Evolutionary conservation across 345 rosid genomes (phyloP).

Genomic region (Citrus inodora): DNA sequence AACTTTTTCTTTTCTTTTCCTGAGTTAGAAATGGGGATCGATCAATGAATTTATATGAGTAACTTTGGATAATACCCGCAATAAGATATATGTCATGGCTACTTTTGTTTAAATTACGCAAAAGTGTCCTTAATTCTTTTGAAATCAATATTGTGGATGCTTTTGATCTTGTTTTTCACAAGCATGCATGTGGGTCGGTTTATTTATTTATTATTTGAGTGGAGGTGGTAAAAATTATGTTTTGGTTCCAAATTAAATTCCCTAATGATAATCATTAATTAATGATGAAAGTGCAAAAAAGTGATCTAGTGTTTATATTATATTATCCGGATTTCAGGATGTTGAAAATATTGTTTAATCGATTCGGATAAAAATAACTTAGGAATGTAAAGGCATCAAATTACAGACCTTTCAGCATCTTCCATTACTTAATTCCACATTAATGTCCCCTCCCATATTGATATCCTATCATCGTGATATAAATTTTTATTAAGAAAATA

Average conservation of each 20-base stretch:
- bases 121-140: background rate
- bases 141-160: background rate
- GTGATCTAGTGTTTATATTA: background rate
- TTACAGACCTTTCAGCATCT: background rate
- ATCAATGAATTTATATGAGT: background rate
- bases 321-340: too few species aligned
- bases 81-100: background rate
- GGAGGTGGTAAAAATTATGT: background rate
- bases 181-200: background rate
- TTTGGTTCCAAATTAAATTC: background rate
- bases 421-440: background rate
- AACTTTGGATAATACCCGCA: too few species aligned
- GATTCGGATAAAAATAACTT: background rate
- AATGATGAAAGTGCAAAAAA: background rate
- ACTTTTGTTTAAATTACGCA: background rate
- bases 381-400: background rate
- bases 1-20: background rate
- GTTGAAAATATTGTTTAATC: too few species aligned
- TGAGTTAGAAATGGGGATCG: background rate
- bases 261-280: background rate
- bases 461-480: background rate
- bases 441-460: background rate
- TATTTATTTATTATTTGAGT: background rate
- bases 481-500: background rate
- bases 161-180: background rate